phyloP scores from a whole-genome alignment of 108 stramenopile species.

The Pseudonitzschia pungens region DNA sequence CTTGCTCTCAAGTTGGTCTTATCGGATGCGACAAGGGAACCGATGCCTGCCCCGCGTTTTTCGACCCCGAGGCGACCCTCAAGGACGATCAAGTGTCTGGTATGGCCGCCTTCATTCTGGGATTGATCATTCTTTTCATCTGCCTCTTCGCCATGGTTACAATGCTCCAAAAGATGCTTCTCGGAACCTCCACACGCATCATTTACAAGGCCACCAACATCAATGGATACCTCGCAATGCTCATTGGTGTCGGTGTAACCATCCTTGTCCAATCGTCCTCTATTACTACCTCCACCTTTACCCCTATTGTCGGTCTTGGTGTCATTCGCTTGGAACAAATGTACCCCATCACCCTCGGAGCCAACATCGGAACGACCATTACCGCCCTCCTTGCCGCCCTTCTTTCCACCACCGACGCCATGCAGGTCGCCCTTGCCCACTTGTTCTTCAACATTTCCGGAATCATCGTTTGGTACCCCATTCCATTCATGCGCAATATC shows the following conservation, averaged over 20 bases:
- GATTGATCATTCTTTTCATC: conserved; percentile 64
- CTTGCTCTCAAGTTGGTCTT: conserved; percentile 60
- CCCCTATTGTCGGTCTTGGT: conserved; percentile 83
- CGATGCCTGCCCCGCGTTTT: conserved; percentile 73
- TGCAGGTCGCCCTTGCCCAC: conserved; percentile 79
- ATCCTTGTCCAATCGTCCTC: conserved; percentile 82
- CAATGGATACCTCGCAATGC: conserved; percentile 78
- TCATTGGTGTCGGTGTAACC: conserved; percentile 77
- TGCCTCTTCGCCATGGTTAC: conserved; percentile 81
- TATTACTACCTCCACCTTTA: conserved; percentile 81
- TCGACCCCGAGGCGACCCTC: conserved; percentile 59
- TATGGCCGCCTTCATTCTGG: conserved; percentile 66
- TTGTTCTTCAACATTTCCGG: conserved; percentile 86
- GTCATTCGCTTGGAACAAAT: conserved; percentile 73
- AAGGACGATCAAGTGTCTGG: conserved; percentile 71
- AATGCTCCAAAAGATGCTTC: conserved; percentile 72
- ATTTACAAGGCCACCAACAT: conserved; percentile 89
- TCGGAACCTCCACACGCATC: conserved; percentile 74
- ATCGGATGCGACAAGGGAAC: conserved; percentile 66
- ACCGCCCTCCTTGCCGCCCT: conserved; percentile 71
- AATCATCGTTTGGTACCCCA: conserved; percentile 81
- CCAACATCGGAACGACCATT: conserved; percentile 87
- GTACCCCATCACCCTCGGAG: conserved; percentile 84
- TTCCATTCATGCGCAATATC: conserved; percentile 73
- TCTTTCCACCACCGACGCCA: conserved; percentile 38